Base-by-base conservation (phyloP, 345 rosid genomes). In the Acer campestre region DNA sequence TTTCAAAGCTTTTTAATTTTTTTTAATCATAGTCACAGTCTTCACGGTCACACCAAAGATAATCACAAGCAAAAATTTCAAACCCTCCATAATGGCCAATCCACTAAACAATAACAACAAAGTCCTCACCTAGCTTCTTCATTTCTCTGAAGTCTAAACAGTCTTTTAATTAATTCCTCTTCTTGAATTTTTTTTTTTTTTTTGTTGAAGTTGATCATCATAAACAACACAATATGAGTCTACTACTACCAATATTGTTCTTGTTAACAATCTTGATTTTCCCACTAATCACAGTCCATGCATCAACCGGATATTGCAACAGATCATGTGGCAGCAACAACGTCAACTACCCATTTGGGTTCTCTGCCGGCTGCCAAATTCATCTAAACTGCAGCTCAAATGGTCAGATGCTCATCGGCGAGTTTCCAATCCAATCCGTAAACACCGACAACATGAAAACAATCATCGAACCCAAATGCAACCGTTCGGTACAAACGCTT, bases 261-360 rank as follows among this genome's bases (percentile, higher is more conserved):
- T 18, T 75, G 66, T 38, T 80, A 1, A 13, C 64, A 18, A 65
- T 70, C 64, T 55, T 74, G 48, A 18, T 58, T n/a, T 63, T 35
- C 31, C 56, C 69, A 0, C 3, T 69, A 11, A 53, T 65, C 53
- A 6, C 31, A 20, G 71, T 75, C 61, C 62, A 80, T 9, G 66
- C 81, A 63, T 73, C 71, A 20, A 13, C 70, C 25, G 62, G 56
- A 2, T 87, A 35, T 4, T 35, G 91, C 84, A 63, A 79, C 76
- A 77, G 40, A 29, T 75, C 83, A 10, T 91, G 98, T 44, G 78
- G 84, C n/a, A 2, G 12, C 74, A 59, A 58, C 58, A 27, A 1
- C 0, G 77, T 86, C 0, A 66, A 55, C 0, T 91, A 84, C 61
- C 98, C 98, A 2, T 92, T 94, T 46, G 97, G 98, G 11, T 89